Percentiles rank a stretch among this genome's conserved stretches.
phyloP scores from a whole-genome alignment of 208 protist genomes.

The Acanthamoeba polyphaga region DNA sequence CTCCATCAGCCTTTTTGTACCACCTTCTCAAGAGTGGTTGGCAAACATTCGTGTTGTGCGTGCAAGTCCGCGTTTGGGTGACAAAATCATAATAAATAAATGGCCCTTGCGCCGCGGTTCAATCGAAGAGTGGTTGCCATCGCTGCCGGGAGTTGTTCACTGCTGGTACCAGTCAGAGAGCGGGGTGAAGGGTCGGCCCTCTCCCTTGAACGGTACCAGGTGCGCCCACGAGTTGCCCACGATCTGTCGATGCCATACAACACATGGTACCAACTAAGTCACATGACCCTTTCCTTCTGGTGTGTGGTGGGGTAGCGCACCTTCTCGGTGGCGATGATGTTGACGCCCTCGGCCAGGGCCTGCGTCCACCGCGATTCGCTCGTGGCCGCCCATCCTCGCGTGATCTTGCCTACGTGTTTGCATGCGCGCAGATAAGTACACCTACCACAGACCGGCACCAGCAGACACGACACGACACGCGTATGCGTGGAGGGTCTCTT shows the following conservation, averaged over 20 bases:
- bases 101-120: too few relatives aligned
- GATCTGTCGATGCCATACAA: neutral
- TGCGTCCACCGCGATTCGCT: conserved; percentile 20
- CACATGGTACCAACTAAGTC: neutral
- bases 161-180: neutral
- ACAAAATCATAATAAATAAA: too few relatives aligned
- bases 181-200: neutral
- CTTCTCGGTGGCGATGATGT: conserved; percentile 43
- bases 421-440: too few relatives aligned
- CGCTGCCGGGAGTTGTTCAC: too few relatives aligned
- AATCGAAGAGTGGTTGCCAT: too few relatives aligned
- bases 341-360: neutral
- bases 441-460: too few relatives aligned
- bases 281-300: neutral
- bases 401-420: neutral
- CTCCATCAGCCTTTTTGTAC: too few relatives aligned
- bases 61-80: too few relatives aligned
- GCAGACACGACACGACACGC: too few relatives aligned
- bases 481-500: too few relatives aligned
- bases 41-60: too few relatives aligned
- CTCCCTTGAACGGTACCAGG: neutral
- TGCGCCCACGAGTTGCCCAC: neutral
- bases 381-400: neutral
- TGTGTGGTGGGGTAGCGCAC: neutral
- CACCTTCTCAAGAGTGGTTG: too few relatives aligned